Evolutionary conservation across 176 grass and related monocot species (phyloP).

Genomic region (Echinochloa phyllopogon): DNA sequence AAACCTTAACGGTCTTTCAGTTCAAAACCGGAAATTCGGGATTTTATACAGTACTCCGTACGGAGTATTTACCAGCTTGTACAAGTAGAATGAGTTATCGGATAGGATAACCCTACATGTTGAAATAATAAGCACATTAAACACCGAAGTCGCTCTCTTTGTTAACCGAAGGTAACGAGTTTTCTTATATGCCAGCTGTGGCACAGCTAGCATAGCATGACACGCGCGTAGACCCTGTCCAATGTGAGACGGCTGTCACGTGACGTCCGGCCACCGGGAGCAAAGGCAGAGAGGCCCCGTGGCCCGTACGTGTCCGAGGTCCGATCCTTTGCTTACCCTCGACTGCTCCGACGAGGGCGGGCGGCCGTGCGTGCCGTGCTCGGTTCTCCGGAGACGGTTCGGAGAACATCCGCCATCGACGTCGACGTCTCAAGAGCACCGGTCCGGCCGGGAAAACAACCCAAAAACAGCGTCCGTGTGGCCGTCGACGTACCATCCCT

Average conservation of each 20-base stretch:
- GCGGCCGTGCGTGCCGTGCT: background rate
- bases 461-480: background rate
- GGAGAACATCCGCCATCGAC: too few species aligned
- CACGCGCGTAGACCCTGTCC: background rate
- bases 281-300: too few species aligned
- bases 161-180: background rate
- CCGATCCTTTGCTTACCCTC: constrained; percentile 7
- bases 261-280: background rate
- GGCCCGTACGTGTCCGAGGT: too few species aligned
- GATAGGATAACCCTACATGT: too few species aligned
- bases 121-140: too few species aligned
- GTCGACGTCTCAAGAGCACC: too few species aligned
- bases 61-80: too few species aligned
- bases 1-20: too few species aligned
- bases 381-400: background rate
- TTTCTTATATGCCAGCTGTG: background rate
- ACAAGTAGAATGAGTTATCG: too few species aligned
- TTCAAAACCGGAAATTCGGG: too few species aligned
- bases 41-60: too few species aligned
- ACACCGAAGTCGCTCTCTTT: background rate
- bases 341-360: background rate
- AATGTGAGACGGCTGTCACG: background rate
- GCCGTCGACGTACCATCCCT: background rate
- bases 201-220: background rate
- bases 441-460: background rate